Percentiles rank a stretch among this genome's conserved stretches.
phyloP scores from a whole-genome alignment of 768 basidiomycete species.

The Boletus reticuloceps region DNA sequence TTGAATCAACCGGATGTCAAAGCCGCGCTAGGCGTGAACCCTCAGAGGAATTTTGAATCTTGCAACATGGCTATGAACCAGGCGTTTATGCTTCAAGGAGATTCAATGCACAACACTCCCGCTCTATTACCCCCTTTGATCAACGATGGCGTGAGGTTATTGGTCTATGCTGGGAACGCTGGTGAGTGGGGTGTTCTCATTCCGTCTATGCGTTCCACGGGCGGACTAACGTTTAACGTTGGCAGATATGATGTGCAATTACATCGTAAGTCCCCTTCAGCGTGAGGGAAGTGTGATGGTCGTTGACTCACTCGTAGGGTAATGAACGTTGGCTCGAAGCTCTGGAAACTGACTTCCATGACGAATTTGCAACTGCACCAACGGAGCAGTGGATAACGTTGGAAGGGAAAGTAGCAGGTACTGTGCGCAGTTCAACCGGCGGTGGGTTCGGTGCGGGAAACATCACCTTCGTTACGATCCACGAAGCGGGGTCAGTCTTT shows the following conservation, averaged over 20 bases:
- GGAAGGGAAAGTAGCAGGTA: slow-evolving; percentile 57
- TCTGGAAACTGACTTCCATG: slow-evolving; percentile 59
- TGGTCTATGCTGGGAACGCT: slow-evolving; percentile 89
- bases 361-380: slow-evolving; percentile 53
- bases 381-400: slow-evolving; percentile 56
- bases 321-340: slow-evolving; percentile 73
- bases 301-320: slow-evolving; percentile 41
- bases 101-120: slow-evolving; percentile 83
- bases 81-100: slow-evolving; percentile 79
- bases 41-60: slow-evolving; percentile 55
- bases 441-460: slow-evolving; percentile 71
- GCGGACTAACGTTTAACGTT: slow-evolving; percentile 14
- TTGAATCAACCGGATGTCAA: slow-evolving; percentile 79
- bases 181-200: slow-evolving; percentile 38
- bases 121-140: slow-evolving; percentile 76
- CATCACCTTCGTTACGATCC: slow-evolving; percentile 73
- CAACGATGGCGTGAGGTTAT: slow-evolving; percentile 74
- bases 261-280: slow-evolving; percentile 44
- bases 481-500: slow-evolving; percentile 50
- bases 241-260: slow-evolving; percentile 86
- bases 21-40: slow-evolving; percentile 72
- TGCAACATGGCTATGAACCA: slow-evolving; percentile 82
- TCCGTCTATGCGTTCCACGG: neutral
- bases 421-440: slow-evolving; percentile 68
- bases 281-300: neutral